These are phyloP conservation scores for Leishmania gerbilli DNA, from an alignment of 208 protist genomes.

Conservation along the genomic window DNA sequence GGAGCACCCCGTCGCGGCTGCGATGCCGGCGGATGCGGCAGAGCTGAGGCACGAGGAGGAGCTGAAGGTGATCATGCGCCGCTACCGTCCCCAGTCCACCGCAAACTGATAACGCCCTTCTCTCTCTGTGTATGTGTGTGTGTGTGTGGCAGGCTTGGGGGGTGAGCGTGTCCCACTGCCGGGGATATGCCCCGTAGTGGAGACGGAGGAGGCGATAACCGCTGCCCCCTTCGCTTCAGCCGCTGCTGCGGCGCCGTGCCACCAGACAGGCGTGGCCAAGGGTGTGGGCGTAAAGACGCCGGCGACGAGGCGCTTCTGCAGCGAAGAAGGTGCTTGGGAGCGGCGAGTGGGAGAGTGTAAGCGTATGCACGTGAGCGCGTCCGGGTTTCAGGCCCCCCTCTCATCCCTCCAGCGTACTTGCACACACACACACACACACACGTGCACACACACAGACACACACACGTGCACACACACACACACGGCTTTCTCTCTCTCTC, in stretches of 20 bases:
- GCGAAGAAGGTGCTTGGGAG: not conserved
- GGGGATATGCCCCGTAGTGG: not conserved
- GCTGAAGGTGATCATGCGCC: slow-evolving; percentile 22
- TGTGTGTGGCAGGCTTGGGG: not conserved
- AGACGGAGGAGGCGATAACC: not conserved
- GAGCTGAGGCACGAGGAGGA: slow-evolving; percentile 13
- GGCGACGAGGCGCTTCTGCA: not conserved
- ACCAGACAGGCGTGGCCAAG: not conserved
- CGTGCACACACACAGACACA: too few relatives aligned
- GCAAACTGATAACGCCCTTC: not conserved
- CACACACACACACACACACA: too few relatives aligned
- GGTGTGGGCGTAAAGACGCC: too few relatives aligned
- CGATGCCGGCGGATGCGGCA: not conserved
- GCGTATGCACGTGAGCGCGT: not conserved
- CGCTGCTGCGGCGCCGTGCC: not conserved
- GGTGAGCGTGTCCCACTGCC: not conserved
- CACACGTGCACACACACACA: too few relatives aligned
- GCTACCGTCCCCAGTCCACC: slow-evolving; percentile 15
- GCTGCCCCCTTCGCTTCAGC: not conserved
- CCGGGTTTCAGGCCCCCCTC: not conserved
- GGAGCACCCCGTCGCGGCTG: not conserved
- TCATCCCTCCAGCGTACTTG: not conserved
- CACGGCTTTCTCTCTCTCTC: not conserved
- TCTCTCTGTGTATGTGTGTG: not conserved
- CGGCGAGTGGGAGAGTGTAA: not conserved